Base-by-base conservation (phyloP, 345 rosid species). In the Nephelium lappaceum region DNA sequence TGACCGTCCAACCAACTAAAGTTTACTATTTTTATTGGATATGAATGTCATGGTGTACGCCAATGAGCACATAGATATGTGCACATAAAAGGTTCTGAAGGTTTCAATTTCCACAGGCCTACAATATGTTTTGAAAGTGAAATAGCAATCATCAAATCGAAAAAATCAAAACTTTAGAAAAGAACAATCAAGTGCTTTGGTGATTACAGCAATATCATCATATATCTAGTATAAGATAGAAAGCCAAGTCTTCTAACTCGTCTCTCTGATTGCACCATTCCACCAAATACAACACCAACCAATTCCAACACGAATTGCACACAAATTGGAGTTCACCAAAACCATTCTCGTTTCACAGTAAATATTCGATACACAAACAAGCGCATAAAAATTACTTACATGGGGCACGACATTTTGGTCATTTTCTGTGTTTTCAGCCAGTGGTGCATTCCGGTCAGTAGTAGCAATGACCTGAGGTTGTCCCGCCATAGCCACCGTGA, bases 391-490 rank as follows among this genome's bases (percentile, higher is more conserved):
- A 55, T 51, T 41, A 75, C 87, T 79, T 83, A 95, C 98, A 79
- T 95, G 96, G 1, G 99, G 83, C 49, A 95, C 93, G 24, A 93
- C 86, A 68, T 93, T 92, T 81, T 92, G 96, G 72, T 90, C 79
- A 43, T 81, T 23, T 49, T 90, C 92, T 6, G 86, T 62, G 83
- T 82, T 79, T 2, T 87, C 86, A 74, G 91, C 90, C 71, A 93
- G 83, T 0, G 99, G 99, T 21, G 91, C 82, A 80, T 84, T 85
- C 25, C 95, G 87, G 74, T 79, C 97, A 16, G 86, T 79, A 77
- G 94, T 84, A 5, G 90, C 80, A 18, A 95, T 92, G 90, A 95
- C 93, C 86, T 95, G 98, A 4, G 98, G 89, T 55, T 77, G 91
- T 81, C 51, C 80, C 79, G 86, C 88, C 89, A 87, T 84, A 18